phyloP scores from a whole-genome alignment of 1,284 basidiomycete species.

The Moniliella sp. region DNA sequence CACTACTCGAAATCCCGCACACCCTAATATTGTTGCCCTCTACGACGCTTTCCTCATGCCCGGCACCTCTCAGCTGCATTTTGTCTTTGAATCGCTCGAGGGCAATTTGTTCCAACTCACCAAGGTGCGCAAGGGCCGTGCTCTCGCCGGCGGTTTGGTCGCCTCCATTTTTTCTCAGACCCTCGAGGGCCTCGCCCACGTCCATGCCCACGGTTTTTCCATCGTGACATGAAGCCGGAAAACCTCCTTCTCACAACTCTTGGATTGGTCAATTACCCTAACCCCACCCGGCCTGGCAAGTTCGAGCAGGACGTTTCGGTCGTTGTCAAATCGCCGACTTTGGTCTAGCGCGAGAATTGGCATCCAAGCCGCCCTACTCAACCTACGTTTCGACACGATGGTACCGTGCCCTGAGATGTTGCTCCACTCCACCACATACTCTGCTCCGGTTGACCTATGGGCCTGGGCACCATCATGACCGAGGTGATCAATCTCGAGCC shows the following conservation, averaged over 20 bases:
- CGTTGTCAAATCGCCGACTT: conserved; percentile 97
- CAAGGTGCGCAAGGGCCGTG: conserved; percentile 77
- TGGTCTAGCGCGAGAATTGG: conserved; percentile 75
- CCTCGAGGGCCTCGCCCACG: conserved; percentile 68
- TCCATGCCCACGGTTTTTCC: conserved; percentile 79
- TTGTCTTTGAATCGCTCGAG: conserved; percentile 99
- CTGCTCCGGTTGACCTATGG: conserved; percentile 96
- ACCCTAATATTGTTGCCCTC: conserved; percentile 89
- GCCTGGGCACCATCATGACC: conserved; percentile 91
- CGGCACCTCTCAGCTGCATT: conserved; percentile 79
- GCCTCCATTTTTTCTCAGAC: conserved; percentile 87
- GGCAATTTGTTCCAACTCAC: conserved; percentile 98
- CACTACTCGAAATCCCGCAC: conserved; percentile 73
- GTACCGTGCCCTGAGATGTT: conserved; percentile 98
- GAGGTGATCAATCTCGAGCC: conserved; percentile 86
- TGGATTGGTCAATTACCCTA: conserved; percentile 70
- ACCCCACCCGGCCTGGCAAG: conserved; percentile 17
- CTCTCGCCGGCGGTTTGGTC: conserved; percentile 83
- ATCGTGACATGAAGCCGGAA: conserved; percentile 98
- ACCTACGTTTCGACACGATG: conserved; percentile 96
- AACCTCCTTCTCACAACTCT: conserved; percentile 98
- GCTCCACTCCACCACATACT: conserved; percentile 71
- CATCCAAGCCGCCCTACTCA: conserved; percentile 75
- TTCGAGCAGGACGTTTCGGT: conserved; percentile 76
- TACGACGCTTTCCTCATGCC: conserved; percentile 96